Evolutionary conservation across 1,139 yeast species (phyloP).

Genomic region (Geotrichum macrosporum): DNA sequence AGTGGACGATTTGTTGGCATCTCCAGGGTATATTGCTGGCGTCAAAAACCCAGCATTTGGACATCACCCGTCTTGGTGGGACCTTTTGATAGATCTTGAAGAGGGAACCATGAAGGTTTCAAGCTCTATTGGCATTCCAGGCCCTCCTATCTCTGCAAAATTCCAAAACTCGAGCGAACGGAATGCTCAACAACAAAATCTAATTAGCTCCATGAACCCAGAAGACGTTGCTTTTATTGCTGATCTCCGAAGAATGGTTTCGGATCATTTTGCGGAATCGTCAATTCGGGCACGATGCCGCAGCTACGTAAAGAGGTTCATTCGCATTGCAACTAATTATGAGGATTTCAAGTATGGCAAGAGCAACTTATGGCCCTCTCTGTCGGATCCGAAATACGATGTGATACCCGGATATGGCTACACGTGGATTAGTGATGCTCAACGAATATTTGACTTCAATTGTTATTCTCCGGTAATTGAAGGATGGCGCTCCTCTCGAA

Average conservation of each 20-base stretch:
- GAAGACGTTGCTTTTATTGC: slow-evolving; percentile 36
- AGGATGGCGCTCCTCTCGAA: slow-evolving; percentile 36
- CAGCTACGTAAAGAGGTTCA: slow-evolving; percentile 34
- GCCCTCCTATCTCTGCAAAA: slow-evolving; percentile 19
- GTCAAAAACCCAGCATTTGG: slow-evolving; percentile 65
- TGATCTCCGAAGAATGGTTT: slow-evolving; percentile 34
- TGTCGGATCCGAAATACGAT: slow-evolving; percentile 25
- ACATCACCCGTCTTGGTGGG: slow-evolving; percentile 56
- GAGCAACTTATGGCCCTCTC: slow-evolving; percentile 34
- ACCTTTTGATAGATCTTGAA: slow-evolving; percentile 55
- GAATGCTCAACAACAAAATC: slow-evolving; percentile 13
- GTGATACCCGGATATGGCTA: slow-evolving; percentile 37
- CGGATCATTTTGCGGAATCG: slow-evolving; percentile 37
- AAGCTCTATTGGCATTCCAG: slow-evolving; percentile 28
- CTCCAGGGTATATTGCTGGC: slow-evolving; percentile 59
- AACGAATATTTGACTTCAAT: slow-evolving; percentile 29
- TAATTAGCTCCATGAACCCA: slow-evolving; percentile 22
- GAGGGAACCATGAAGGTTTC: slow-evolving; percentile 43
- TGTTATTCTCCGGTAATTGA: slow-evolving; percentile 34
- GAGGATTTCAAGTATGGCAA: slow-evolving; percentile 35
- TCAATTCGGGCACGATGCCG: slow-evolving; percentile 36
- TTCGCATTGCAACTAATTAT: slow-evolving; percentile 35
- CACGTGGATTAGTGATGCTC: slow-evolving; percentile 34
- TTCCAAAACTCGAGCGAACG: slow-evolving; percentile 1
- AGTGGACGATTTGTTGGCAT: slow-evolving; percentile 51